Percentiles rank a stretch among this genome's conserved stretches.
Conservation (phyloP, 2,329 filamentous ascomycete genomes). For the Neonectria coccinea region DNA sequence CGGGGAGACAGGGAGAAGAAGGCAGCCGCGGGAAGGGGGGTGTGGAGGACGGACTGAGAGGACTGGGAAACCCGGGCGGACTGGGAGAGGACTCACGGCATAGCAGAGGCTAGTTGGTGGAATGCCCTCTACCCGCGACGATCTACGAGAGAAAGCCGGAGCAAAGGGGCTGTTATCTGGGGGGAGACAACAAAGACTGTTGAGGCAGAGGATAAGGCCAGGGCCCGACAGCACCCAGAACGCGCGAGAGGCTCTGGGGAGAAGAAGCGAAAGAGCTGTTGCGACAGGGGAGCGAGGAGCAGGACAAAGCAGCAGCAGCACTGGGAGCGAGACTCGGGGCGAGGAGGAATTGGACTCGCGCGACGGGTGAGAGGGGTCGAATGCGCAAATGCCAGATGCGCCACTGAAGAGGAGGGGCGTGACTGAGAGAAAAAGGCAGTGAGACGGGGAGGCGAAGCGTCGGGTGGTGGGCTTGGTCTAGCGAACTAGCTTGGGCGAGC, state of each 20-base stretch:
- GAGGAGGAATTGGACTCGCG: conserved; percentile 45
- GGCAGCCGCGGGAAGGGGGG: conserved; percentile 35
- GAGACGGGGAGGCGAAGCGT: conserved; percentile 46
- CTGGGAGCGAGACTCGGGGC: conserved; percentile 43
- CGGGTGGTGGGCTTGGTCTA: neutral
- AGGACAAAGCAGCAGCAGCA: conserved; percentile 31
- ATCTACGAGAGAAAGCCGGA: conserved; percentile 59
- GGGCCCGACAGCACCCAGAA: conserved; percentile 40
- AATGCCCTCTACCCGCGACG: conserved; percentile 61
- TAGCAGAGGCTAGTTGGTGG: conserved; percentile 52
- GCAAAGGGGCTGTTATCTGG: conserved; percentile 52
- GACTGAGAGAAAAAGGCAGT: conserved; percentile 42
- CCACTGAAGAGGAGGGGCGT: conserved; percentile 44
- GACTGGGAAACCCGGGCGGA: conserved; percentile 29
- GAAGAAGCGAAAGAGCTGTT: conserved; percentile 40
- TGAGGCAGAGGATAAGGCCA: conserved; percentile 35
- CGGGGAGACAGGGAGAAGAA: conserved; percentile 32
- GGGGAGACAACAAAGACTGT: conserved; percentile 33
- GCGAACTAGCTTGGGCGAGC: neutral
- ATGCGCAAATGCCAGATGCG: conserved; percentile 42
- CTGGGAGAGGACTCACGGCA: conserved; percentile 57
- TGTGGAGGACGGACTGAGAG: conserved; percentile 21
- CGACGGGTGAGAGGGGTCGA: conserved; percentile 43
- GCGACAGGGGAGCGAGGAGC: conserved; percentile 34
- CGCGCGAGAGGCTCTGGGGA: conserved; percentile 36